These are phyloP conservation scores for Mollisiaceae sp. DNA, from an alignment of 2,329 filamentous ascomycete genomes.

Conservation along the genomic window DNA sequence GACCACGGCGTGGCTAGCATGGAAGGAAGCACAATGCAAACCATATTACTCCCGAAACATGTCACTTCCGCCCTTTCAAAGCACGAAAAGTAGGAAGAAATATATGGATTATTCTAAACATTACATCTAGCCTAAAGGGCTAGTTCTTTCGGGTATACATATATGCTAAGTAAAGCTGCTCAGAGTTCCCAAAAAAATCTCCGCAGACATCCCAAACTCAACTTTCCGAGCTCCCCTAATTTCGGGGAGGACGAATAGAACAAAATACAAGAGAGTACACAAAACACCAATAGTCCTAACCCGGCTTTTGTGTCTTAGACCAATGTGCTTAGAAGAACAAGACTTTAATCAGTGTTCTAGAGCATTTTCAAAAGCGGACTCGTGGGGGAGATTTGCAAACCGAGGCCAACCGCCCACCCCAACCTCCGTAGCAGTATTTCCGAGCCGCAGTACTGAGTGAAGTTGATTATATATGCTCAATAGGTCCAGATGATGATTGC, in stretches of 20 bases:
- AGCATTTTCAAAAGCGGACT: slow-evolving; percentile 4
- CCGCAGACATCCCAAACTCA: slow-evolving; percentile 27
- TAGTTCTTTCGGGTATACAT: slow-evolving; percentile 20
- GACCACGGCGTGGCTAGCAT: background rate
- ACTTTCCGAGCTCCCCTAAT: slow-evolving; percentile 12
- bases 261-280: slow-evolving; percentile 15
- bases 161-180: slow-evolving; percentile 24
- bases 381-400: slow-evolving; percentile 10
- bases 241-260: background rate
- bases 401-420: background rate
- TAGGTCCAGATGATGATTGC: slow-evolving; percentile 8
- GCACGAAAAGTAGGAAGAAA: background rate
- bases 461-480: background rate
- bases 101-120: slow-evolving; percentile 18
- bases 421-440: no score
- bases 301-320: slow-evolving; percentile 4
- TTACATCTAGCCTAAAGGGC: slow-evolving; percentile 13
- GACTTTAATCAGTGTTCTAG: slow-evolving; percentile 16
- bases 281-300: slow-evolving; percentile 24
- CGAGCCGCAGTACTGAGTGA: background rate
- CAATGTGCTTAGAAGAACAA: slow-evolving; percentile 13
- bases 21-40: background rate
- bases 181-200: slow-evolving; percentile 31
- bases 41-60: background rate
- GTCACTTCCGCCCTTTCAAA: background rate